These are phyloP conservation scores for Collybia sp. DNA, from an alignment of 768 basidiomycete species.

Conservation along the genomic window DNA sequence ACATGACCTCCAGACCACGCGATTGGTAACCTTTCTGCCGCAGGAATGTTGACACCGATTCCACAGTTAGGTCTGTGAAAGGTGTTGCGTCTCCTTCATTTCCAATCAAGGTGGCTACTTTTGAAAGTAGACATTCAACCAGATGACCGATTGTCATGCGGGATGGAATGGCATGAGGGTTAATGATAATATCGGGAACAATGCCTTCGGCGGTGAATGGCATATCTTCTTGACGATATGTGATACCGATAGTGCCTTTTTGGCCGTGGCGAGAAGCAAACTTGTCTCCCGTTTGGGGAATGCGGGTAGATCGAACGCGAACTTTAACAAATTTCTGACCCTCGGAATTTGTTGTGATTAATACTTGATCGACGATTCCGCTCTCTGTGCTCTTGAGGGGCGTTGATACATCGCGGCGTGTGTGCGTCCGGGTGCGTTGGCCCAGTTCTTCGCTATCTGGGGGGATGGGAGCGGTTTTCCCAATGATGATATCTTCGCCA, in stretches of 20 bases:
- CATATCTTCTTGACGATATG: constrained; percentile 99
- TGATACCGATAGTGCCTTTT: constrained; percentile 99
- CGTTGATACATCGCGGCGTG: constrained; percentile 93
- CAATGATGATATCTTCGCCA: constrained; percentile 99
- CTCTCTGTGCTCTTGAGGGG: constrained; percentile 97
- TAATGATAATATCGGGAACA: constrained; percentile 96
- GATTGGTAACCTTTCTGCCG: constrained; percentile 92
- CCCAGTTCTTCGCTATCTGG: constrained; percentile 97
- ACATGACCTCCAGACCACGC: constrained; percentile 97
- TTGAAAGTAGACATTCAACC: constrained; percentile 95
- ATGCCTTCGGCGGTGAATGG: constrained; percentile 97
- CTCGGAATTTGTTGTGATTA: constrained; percentile 94
- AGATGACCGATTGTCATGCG: constrained; percentile 99
- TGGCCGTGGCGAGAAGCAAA: constrained; percentile 99
- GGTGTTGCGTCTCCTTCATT: constrained; percentile 99
- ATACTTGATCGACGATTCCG: constrained; percentile 95
- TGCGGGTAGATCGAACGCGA: constrained; percentile 90
- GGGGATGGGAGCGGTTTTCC: constrained; percentile 96
- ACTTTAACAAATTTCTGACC: constrained; percentile 99
- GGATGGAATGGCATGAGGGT: constrained; percentile 98
- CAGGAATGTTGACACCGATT: constrained; percentile 92
- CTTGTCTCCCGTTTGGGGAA: constrained; percentile 98
- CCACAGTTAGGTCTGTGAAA: constrained; percentile 96
- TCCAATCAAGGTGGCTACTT: constrained; percentile 93
- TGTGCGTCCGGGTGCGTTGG: constrained; percentile 90